phyloP scores from a whole-genome alignment of 1,139 yeast genomes.

The Dujonia santamariae region DNA sequence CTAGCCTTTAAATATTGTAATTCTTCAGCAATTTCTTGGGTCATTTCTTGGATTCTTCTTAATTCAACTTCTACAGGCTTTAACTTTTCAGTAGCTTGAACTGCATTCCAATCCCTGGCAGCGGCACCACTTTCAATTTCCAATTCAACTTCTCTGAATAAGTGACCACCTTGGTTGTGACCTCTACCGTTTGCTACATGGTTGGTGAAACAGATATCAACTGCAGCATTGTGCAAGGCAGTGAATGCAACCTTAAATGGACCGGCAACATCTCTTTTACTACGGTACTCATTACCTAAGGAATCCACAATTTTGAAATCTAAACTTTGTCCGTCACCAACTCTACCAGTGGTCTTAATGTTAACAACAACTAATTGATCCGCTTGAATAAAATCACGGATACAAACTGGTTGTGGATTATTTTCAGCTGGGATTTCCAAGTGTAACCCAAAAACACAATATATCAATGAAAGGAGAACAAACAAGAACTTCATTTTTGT shows the following conservation, averaged over 20 bases:
- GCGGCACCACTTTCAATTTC: conserved; percentile 95
- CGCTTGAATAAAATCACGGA: conserved; percentile 83
- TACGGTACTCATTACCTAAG: conserved; percentile 69
- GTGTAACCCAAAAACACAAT: conserved; percentile 31
- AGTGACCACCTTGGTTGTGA: conserved; percentile 22
- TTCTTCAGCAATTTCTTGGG: conserved; percentile 75
- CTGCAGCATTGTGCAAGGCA: conserved; percentile 75
- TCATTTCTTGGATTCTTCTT: conserved; percentile 77
- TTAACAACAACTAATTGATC: conserved; percentile 85
- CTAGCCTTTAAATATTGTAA: conserved; percentile 79
- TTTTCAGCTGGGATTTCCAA: conserved; percentile 37
- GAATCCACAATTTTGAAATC: conserved; percentile 61
- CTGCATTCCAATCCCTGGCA: conserved; percentile 96
- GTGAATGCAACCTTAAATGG: conserved; percentile 74
- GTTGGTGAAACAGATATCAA: conserved; percentile 90
- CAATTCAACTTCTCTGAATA: conserved; percentile 70
- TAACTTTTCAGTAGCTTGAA: conserved; percentile 89
- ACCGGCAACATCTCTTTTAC: conserved; percentile 64
- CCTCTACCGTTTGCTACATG: conserved; percentile 23
- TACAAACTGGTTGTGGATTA: conserved; percentile 53
- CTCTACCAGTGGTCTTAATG: conserved; percentile 65
- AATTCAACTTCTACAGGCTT: conserved; percentile 90
- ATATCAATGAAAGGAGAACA: conserved; percentile 13
- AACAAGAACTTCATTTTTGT: conserved; percentile 1
- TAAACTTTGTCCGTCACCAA: conserved; percentile 83